Percentiles rank a stretch among this genome's conserved stretches.
Evolutionary conservation across 2,329 filamentous ascomycete genomes (phyloP).

Genomic region (Xylariomycetidae sp.): DNA sequence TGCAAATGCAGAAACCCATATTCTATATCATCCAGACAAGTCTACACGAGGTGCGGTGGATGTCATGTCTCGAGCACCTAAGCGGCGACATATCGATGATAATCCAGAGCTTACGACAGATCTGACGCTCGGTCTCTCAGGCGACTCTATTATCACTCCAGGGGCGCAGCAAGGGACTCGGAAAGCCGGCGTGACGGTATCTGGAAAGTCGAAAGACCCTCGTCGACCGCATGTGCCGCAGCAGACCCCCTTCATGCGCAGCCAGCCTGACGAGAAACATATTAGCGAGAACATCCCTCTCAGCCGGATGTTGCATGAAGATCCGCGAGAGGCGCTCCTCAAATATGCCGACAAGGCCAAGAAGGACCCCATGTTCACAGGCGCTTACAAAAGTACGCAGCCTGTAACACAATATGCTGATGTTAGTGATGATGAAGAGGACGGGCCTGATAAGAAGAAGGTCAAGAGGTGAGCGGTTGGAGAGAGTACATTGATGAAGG

Average conservation of each 20-base stretch:
- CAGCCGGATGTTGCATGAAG: slow-evolving; percentile 90
- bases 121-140: slow-evolving; percentile 73
- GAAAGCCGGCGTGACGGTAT: slow-evolving; percentile 67
- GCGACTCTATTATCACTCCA: slow-evolving; percentile 72
- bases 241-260: slow-evolving; percentile 86
- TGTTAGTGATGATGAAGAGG: slow-evolving; percentile 77
- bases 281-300: slow-evolving; percentile 85
- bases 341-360: slow-evolving; percentile 94
- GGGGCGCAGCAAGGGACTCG: slow-evolving; percentile 55
- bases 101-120: slow-evolving; percentile 84
- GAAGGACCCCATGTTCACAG: slow-evolving; percentile 91
- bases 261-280: slow-evolving; percentile 82
- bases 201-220: slow-evolving; percentile 73
- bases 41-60: slow-evolving; percentile 79
- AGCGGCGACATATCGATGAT: slow-evolving; percentile 93
- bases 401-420: slow-evolving; percentile 90
- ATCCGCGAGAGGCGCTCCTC: slow-evolving; percentile 86
- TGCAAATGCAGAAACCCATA: slow-evolving; percentile 81
- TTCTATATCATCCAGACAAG: slow-evolving; percentile 84
- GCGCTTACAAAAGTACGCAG: slow-evolving; percentile 88
- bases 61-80: slow-evolving; percentile 89
- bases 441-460: slow-evolving; percentile 63
- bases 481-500: too few relatives aligned
- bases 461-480: slow-evolving; percentile 42
- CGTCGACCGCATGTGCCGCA: slow-evolving; percentile 78